These are phyloP conservation scores for Thelephora terrestris DNA, from an alignment of 1,284 basidiomycete species.

Conservation along the genomic window DNA sequence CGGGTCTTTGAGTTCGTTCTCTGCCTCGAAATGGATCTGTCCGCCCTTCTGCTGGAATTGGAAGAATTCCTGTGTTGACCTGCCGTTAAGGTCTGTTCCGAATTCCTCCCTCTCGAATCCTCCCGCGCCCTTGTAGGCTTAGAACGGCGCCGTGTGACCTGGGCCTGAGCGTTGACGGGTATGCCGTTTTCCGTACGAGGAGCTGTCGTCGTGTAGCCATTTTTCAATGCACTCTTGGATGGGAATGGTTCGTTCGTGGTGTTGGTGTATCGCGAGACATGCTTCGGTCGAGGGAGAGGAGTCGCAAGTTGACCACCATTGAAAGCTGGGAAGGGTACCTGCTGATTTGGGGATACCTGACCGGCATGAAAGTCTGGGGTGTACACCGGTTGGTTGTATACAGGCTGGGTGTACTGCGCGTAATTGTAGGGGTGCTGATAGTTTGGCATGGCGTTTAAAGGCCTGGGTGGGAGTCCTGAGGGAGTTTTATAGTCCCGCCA, in stretches of 20 bases:
- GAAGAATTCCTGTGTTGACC: background rate
- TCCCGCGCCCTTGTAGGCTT: too few species aligned
- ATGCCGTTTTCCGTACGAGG: too few species aligned
- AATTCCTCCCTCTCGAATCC: too few species aligned
- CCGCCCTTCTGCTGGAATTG: background rate
- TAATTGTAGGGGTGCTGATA: background rate
- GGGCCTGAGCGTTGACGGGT: too few species aligned
- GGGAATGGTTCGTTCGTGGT: background rate
- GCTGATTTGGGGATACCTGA: background rate
- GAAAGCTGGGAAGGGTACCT: background rate
- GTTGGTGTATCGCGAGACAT: background rate
- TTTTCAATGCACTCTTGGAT: conserved; percentile 2
- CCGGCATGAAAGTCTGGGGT: background rate
- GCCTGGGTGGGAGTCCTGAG: background rate
- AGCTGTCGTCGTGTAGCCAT: too few species aligned
- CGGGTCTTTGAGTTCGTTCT: conserved; percentile 19
- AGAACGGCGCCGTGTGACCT: too few species aligned
- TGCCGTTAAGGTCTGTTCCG: too few species aligned
- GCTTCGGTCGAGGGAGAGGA: conserved; percentile 4
- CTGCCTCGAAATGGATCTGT: conserved; percentile 8
- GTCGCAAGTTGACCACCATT: background rate
- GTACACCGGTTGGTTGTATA: background rate
- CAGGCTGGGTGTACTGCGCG: background rate
- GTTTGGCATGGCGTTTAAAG: background rate
- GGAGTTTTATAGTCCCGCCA: background rate